Evolutionary conservation across 1,284 basidiomycete genomes (phyloP), one percentile per base, ranked within the genome.

Genomic region (Tylopilus sp.): DNA sequence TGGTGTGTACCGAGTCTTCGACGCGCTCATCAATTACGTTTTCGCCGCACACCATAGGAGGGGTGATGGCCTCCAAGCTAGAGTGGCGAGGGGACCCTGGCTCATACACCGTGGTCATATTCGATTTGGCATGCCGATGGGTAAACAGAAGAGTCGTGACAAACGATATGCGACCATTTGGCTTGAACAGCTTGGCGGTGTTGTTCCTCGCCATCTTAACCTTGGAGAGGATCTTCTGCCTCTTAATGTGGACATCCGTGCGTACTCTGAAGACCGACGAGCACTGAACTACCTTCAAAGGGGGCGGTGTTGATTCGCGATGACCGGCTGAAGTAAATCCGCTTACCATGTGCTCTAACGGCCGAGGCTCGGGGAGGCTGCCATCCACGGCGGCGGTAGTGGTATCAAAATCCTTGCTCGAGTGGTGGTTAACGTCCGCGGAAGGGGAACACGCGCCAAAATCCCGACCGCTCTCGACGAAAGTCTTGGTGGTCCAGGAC

Each of bases 151-250:
- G 15, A 21, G 33, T 30, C 19, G 15, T 7, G 7, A 31, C 2
- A 8, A 12, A 12, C 13, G 13, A 40, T 28, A 19, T 28, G 23
- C 37, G 43, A 37, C 30, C 11, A 12, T 43, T 34, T 11, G 28
- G 31, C 44, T 46, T 60, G 46, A 65, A 58, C 29, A 61, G 35
- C 44, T 48, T 60, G 35, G n/a, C 10, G 18, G 65, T 49, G 23
- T 21, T 51, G 19, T 36, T 44, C 48, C 55, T 65, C 28, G 43
- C 49, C 0, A 18, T 51, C 36, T 42, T 51, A 31, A 61, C 41
- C 36, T 38, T 62, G 33, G 35, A 50, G 31, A 55, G 2, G 31
- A 60, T 35, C 35, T 30, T 53, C 33, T 44, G 42, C 44, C 38
- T 59, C 31, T 41, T 28, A 8, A 18, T 29, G 9, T 18, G 48